Conservation (phyloP, 306 rosid species). For the Cicer yamashitae region DNA sequence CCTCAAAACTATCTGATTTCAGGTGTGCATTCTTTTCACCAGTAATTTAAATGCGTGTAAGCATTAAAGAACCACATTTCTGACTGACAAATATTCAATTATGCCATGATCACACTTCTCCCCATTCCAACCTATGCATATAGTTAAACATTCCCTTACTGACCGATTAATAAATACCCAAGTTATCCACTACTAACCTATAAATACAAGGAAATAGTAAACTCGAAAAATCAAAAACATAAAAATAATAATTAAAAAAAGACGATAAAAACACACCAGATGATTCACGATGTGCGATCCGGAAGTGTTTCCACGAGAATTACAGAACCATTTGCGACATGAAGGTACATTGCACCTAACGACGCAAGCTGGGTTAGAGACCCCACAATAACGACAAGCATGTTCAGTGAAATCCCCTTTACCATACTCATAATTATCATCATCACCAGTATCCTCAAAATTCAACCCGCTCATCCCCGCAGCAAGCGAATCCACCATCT, state of each 20-base stretch:
- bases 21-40: background rate
- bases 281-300: slow-evolving; percentile 99
- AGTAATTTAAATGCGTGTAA: background rate
- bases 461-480: slow-evolving; percentile 93
- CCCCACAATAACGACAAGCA: slow-evolving; percentile 97
- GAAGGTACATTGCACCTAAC: slow-evolving; percentile 99
- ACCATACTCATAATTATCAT: slow-evolving; percentile 77
- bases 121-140: background rate
- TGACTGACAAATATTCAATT: slow-evolving; percentile 17
- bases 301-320: slow-evolving; percentile 95
- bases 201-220: background rate
- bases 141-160: background rate
- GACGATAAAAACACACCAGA: slow-evolving; percentile 64
- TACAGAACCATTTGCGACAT: slow-evolving; percentile 98
- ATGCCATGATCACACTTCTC: slow-evolving; percentile 18
- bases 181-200: slow-evolving; percentile 21
- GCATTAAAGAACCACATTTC: slow-evolving; percentile 3
- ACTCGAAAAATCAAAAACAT: background rate
- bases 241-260: background rate
- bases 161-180: slow-evolving; percentile 1
- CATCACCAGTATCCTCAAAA: slow-evolving; percentile 95
- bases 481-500: slow-evolving; percentile 77
- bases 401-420: slow-evolving; percentile 97
- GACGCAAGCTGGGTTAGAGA: slow-evolving; percentile 94
- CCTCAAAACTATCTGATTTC: slow-evolving; percentile 1